Percentiles rank a stretch among this genome's conserved stretches.
These are phyloP conservation scores for Tulasnella sp. DNA, from an alignment of 768 basidiomycete species.

Conservation along the genomic window DNA sequence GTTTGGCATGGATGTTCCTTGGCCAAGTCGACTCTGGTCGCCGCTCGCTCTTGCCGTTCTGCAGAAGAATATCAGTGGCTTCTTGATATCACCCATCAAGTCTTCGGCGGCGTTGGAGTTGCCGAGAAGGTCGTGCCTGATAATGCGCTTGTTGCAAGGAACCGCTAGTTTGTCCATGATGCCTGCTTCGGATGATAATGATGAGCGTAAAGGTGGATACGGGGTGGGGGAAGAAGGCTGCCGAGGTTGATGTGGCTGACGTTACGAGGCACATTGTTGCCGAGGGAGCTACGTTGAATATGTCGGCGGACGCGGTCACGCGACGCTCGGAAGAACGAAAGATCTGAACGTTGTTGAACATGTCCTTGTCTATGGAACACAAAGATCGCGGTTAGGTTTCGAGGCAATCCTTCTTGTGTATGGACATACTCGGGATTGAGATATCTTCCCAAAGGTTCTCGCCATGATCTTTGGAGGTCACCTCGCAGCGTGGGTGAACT, in stretches of 20 bases:
- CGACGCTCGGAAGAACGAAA: conserved; percentile 95
- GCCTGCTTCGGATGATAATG: conserved; percentile 29
- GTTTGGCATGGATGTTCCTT: conserved; percentile 96
- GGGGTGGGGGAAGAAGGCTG: conserved; percentile 23
- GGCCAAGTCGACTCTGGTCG: conserved; percentile 97
- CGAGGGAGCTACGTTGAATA: conserved; percentile 81
- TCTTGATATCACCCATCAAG: conserved; percentile 97
- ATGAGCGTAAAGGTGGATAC: conserved; percentile 33
- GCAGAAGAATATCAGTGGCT: conserved; percentile 86
- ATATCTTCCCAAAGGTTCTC: conserved; percentile 95
- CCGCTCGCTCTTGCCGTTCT: conserved; percentile 93
- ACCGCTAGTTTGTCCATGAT: conserved; percentile 30
- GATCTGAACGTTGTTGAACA: conserved; percentile 92
- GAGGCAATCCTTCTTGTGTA: not conserved
- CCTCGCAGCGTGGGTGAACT: conserved; percentile 94
- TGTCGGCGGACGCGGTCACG: conserved; percentile 94
- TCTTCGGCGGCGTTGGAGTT: conserved; percentile 99
- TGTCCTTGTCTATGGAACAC: conserved; percentile 68
- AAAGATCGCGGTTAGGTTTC: not conserved
- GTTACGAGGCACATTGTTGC: conserved; percentile 36
- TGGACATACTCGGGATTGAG: conserved; percentile 89
- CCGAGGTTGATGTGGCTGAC: conserved; percentile 8
- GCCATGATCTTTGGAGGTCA: conserved; percentile 92
- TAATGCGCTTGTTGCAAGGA: conserved; percentile 62
- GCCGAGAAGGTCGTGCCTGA: conserved; percentile 91